phyloP scores from a whole-genome alignment of 2,329 filamentous ascomycete genomes.

The Verticillium albo-atrum region DNA sequence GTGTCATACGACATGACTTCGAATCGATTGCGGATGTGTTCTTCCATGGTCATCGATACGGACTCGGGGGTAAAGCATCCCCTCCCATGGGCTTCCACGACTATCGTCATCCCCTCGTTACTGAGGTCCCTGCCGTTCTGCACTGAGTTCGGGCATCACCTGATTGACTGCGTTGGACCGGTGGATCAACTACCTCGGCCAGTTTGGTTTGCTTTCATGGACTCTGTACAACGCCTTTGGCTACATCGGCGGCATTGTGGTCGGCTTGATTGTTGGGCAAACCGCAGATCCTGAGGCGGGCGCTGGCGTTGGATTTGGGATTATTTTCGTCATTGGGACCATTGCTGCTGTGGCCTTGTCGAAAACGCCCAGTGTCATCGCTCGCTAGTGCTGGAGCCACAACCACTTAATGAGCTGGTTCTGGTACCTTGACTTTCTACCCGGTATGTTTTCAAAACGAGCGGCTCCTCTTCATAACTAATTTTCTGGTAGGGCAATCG shows the following conservation, averaged over 20 bases:
- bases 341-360: slow-evolving; percentile 29
- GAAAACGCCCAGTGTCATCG: slow-evolving; percentile 25
- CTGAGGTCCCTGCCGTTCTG: slow-evolving; percentile 48
- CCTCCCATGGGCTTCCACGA: slow-evolving; percentile 37
- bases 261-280: slow-evolving; percentile 44
- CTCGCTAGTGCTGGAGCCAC: background rate
- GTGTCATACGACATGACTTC: no score
- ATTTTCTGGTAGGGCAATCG: no score
- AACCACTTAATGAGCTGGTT: background rate
- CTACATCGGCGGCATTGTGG: slow-evolving; percentile 42
- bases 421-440: slow-evolving; percentile 4
- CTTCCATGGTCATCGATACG: slow-evolving; percentile 46
- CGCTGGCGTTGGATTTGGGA: slow-evolving; percentile 44
- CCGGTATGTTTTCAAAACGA: background rate
- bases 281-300: slow-evolving; percentile 32
- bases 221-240: slow-evolving; percentile 39
- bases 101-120: slow-evolving; percentile 37
- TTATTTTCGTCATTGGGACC: slow-evolving; percentile 34
- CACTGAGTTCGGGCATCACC: slow-evolving; percentile 48
- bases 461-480: no score
- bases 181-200: slow-evolving; percentile 45
- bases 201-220: slow-evolving; percentile 33
- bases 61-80: slow-evolving; percentile 31
- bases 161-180: slow-evolving; percentile 48
- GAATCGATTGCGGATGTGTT: no score